Conservation (phyloP, 2,329 filamentous ascomycete genomes). For the Diatrype stigma region DNA sequence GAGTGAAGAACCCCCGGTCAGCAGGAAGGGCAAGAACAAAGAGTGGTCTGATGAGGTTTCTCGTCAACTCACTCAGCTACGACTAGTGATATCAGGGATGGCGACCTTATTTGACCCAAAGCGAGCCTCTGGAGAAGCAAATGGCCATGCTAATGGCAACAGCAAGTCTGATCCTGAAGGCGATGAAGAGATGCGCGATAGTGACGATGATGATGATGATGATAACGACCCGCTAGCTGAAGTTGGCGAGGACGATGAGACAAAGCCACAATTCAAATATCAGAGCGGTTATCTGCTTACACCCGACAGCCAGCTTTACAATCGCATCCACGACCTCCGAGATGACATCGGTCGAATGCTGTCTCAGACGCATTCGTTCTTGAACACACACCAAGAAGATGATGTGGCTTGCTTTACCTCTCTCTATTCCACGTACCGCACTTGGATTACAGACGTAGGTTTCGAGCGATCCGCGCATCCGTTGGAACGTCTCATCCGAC, state of each 20-base stretch:
- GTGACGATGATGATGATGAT: slow-evolving; percentile 51
- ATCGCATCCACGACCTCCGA: slow-evolving; percentile 73
- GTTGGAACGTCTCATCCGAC: slow-evolving; percentile 76
- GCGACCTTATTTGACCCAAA: slow-evolving; percentile 84
- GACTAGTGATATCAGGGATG: slow-evolving; percentile 85
- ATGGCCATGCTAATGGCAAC: slow-evolving; percentile 35
- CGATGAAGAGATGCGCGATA: slow-evolving; percentile 50
- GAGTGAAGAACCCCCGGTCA: slow-evolving; percentile 74
- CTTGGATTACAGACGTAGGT: slow-evolving; percentile 96
- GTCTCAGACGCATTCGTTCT: slow-evolving; percentile 78
- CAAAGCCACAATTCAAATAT: slow-evolving; percentile 84
- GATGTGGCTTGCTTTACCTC: slow-evolving; percentile 94
- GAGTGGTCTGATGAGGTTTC: slow-evolving; percentile 98
- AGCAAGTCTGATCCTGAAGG: slow-evolving; percentile 35
- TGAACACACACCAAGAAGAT: slow-evolving; percentile 82
- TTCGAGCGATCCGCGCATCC: slow-evolving; percentile 94
- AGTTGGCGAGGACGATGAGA: slow-evolving; percentile 72
- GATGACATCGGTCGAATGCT: slow-evolving; percentile 76
- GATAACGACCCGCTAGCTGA: slow-evolving; percentile 55
- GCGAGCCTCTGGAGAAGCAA: slow-evolving; percentile 55
- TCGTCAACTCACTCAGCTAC: slow-evolving; percentile 78
- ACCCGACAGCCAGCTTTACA: slow-evolving; percentile 59
- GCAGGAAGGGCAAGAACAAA: slow-evolving; percentile 91
- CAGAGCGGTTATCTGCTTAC: slow-evolving; percentile 79
- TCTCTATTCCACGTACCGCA: slow-evolving; percentile 85